These are phyloP conservation scores for Chimonanthus salicifolius DNA, from an alignment of 164 flowering plant species.

Conservation along the genomic window DNA sequence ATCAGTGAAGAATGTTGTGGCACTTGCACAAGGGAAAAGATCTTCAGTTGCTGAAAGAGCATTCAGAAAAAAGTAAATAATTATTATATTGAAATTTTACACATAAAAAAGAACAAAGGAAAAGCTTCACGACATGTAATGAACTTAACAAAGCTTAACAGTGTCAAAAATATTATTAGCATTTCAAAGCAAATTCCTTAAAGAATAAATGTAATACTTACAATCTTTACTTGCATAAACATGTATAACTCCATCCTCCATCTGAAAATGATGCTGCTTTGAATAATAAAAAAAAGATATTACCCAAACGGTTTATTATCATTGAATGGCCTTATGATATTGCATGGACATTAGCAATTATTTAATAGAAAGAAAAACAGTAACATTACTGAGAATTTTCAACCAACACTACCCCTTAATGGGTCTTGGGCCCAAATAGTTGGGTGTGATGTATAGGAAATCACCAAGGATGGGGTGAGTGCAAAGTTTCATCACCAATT, in stretches of 20 bases:
- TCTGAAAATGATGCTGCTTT: slow-evolving; percentile 58
- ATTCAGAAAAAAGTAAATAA: not conserved
- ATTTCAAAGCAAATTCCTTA: not conserved
- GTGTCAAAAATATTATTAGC: not conserved
- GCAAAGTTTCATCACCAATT: too few species aligned
- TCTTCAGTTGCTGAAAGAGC: slow-evolving; percentile 37
- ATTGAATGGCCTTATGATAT: not conserved
- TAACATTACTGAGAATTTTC: not conserved
- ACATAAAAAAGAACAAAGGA: not conserved
- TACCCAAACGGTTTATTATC: not conserved
- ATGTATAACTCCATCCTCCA: slow-evolving; percentile 81
- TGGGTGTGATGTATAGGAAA: too few species aligned
- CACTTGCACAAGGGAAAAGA: slow-evolving; percentile 61
- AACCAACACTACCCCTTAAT: not conserved
- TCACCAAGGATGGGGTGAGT: too few species aligned
- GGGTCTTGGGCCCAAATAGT: too few species aligned
- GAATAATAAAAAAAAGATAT: slow-evolving; percentile 6
- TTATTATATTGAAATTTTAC: not conserved
- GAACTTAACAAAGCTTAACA: not conserved
- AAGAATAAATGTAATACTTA: slow-evolving; percentile 17
- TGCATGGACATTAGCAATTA: not conserved
- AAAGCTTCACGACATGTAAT: too few species aligned
- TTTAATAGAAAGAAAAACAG: not conserved
- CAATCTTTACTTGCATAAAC: slow-evolving; percentile 59
- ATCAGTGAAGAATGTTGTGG: slow-evolving; percentile 76